phyloP scores from a whole-genome alignment of 805 yeast species.

The Schwanniomyces yamadae region DNA sequence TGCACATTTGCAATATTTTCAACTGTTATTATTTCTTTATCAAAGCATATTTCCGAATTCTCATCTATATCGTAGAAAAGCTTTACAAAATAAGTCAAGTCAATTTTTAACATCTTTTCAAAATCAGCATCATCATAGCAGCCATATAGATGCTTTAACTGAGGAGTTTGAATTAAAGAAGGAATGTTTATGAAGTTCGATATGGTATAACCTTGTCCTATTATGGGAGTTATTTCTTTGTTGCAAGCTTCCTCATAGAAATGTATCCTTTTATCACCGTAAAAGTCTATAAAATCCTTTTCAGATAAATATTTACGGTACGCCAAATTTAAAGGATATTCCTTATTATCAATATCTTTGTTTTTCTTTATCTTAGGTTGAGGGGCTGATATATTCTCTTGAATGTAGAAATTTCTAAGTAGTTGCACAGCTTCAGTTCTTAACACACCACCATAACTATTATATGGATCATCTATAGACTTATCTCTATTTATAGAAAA shows the following conservation, averaged over 20 bases:
- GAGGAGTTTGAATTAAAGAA: slow-evolving; percentile 13
- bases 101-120: slow-evolving; percentile 16
- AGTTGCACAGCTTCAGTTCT: slow-evolving; percentile 81
- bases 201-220: slow-evolving; percentile 20
- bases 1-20: neutral
- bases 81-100: slow-evolving; percentile 19
- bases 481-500: slow-evolving; percentile 41
- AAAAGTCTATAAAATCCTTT: slow-evolving; percentile 50
- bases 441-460: slow-evolving; percentile 72
- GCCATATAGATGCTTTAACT: slow-evolving; percentile 7
- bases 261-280: slow-evolving; percentile 32
- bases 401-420: slow-evolving; percentile 78
- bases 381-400: slow-evolving; percentile 86
- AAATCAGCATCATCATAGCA: slow-evolving; percentile 1
- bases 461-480: slow-evolving; percentile 37
- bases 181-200: slow-evolving; percentile 12
- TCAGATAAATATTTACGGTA: slow-evolving; percentile 53
- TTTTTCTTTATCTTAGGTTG: slow-evolving; percentile 71
- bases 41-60: slow-evolving; percentile 22
- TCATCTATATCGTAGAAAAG: slow-evolving; percentile 27
- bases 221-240: slow-evolving; percentile 27
- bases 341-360: slow-evolving; percentile 54
- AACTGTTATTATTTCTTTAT: slow-evolving; percentile 14
- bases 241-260: slow-evolving; percentile 9
- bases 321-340: slow-evolving; percentile 56